Conservation (phyloP, 2,329 filamentous ascomycete species). For the Aureobasidium sp. region DNA sequence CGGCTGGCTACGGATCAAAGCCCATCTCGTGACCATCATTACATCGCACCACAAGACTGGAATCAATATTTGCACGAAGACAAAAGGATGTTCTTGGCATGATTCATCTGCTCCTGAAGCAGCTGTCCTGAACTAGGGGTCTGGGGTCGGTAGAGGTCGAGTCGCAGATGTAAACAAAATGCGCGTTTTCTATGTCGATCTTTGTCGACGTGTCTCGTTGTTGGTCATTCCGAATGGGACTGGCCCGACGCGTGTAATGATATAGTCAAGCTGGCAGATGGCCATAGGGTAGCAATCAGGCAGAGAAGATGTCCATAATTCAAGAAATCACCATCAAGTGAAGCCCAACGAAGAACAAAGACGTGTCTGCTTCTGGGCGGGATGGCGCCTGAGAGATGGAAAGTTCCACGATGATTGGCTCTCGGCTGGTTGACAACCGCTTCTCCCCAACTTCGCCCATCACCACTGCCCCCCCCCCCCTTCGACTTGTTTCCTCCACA, state of each 20-base stretch:
- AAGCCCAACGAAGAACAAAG: slow-evolving; percentile 11
- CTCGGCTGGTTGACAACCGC: slow-evolving; percentile 1
- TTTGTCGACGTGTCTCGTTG: slow-evolving; percentile 1
- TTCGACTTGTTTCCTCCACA: slow-evolving; percentile 9
- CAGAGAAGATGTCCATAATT: background rate
- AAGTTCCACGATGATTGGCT: slow-evolving; percentile 13
- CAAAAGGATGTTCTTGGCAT: slow-evolving; percentile 1
- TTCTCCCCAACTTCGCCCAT: slow-evolving; percentile 1
- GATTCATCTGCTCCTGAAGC: background rate
- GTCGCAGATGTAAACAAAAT: slow-evolving; percentile 1
- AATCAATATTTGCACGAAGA: background rate
- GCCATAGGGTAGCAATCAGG: background rate
- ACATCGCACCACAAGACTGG: slow-evolving; percentile 4
- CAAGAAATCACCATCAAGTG: background rate
- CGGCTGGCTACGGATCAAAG: background rate
- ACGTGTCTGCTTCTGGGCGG: slow-evolving; percentile 10
- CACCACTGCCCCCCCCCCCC: slow-evolving; percentile 10
- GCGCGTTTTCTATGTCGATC: slow-evolving; percentile 1
- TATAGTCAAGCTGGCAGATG: background rate
- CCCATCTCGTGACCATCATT: slow-evolving; percentile 10
- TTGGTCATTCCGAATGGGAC: background rate
- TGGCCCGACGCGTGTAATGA: background rate
- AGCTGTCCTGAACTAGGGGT: background rate
- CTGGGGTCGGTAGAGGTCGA: background rate
- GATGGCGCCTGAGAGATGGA: background rate